Evolutionary conservation across 805 yeast species (phyloP).

Genomic region (Sungouiozyma intestinalis): DNA sequence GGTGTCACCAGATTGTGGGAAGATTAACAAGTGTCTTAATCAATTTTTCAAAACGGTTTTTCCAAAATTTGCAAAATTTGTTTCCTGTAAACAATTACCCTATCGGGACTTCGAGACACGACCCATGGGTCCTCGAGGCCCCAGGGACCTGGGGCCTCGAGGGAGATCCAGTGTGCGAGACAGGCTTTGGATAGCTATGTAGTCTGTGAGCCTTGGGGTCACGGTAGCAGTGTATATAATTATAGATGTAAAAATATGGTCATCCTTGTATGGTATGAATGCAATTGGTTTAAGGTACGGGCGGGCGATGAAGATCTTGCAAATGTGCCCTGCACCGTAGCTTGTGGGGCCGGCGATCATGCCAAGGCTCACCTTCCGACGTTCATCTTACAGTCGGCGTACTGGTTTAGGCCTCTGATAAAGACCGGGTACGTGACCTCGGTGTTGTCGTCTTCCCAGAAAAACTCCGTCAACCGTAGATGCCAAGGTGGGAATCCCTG

Average conservation of each 20-base stretch:
- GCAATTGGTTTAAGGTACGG: no score
- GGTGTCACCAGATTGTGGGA: no score
- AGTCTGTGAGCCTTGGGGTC: background rate
- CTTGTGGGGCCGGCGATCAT: background rate
- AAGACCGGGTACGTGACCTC: constrained; percentile 76
- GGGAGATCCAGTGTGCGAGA: no score
- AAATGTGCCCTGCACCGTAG: no score
- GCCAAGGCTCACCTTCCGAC: constrained; percentile 55
- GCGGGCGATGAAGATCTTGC: no score
- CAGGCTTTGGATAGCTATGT: background rate
- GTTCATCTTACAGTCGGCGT: constrained; percentile 73
- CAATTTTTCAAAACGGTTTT: background rate
- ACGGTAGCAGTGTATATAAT: background rate
- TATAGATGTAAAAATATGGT: background rate
- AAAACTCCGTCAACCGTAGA: constrained; percentile 78
- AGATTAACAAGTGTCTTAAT: background rate
- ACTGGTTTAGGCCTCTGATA: constrained; percentile 64
- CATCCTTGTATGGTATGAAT: background rate
- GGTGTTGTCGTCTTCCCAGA: constrained; percentile 80
- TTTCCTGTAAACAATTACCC: background rate
- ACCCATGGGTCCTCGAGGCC: no score
- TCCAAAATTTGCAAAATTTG: background rate
- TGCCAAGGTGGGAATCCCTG: constrained; percentile 99
- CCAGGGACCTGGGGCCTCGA: no score
- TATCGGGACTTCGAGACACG: background rate